A percentile compares a stretch with the other conserved stretches of the same genome.
Conservation (phyloP, 176 grass and related monocot species). For the Cymbopogon citratus region DNA sequence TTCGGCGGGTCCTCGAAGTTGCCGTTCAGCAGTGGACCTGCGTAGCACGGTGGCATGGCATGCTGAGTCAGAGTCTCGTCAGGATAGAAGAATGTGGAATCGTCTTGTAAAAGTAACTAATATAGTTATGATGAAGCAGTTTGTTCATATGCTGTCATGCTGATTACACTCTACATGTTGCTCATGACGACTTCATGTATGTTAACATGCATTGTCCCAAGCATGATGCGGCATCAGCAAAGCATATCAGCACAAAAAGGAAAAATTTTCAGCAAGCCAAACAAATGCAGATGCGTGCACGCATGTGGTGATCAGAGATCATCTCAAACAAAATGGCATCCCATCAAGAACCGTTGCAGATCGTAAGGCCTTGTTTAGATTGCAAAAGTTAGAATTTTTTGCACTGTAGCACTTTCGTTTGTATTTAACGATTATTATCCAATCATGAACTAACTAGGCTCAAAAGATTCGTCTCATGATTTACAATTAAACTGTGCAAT, state of each 20-base stretch:
- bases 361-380: no score
- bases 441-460: no score
- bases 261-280: not conserved
- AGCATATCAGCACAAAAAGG: not conserved
- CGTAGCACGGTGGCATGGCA: not conserved
- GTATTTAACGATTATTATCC: no score
- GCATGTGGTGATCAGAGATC: no score
- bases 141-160: not conserved
- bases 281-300: constrained; percentile 3
- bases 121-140: not conserved
- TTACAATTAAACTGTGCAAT: no score
- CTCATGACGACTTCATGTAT: no score
- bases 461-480: no score
- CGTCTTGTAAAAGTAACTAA: not conserved
- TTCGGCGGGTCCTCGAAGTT: constrained; percentile 43
- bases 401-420: no score
- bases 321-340: not conserved
- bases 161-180: not conserved
- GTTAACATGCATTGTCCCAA: not conserved
- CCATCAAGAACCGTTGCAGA: not conserved
- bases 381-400: no score
- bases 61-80: not conserved
- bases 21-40: constrained; percentile 49
- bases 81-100: not conserved
- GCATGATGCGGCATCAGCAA: not conserved